A percentile compares a stretch with the other conserved stretches of the same genome.
Conservation (phyloP, 1,284 basidiomycete genomes). For the Rhodotorula sp. region DNA sequence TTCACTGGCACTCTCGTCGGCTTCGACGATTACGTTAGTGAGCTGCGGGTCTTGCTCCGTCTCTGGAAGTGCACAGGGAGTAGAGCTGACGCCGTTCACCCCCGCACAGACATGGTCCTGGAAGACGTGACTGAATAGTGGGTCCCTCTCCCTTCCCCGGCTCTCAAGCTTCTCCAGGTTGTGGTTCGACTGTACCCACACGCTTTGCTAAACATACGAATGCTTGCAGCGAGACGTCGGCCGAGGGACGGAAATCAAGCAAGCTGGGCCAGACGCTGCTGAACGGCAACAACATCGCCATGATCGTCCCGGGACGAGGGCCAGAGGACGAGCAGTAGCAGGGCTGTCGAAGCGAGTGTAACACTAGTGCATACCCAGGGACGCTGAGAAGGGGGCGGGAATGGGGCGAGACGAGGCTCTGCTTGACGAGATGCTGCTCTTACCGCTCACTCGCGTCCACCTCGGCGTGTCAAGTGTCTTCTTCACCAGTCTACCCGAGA, state of each 20-base stretch:
- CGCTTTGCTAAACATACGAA: neutral
- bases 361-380: no score
- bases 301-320: conserved; percentile 60
- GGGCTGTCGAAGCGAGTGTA: no score
- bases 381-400: no score
- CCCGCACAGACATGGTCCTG: conserved; percentile 87
- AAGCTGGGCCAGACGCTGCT: conserved; percentile 84
- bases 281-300: conserved; percentile 97
- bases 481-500: no score
- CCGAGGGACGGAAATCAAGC: conserved; percentile 73
- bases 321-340: conserved; percentile 22
- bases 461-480: no score
- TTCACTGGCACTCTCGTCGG: conserved; percentile 94
- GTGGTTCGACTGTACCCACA: neutral
- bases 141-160: neutral
- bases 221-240: conserved; percentile 70
- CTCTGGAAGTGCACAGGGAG: no score
- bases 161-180: neutral
- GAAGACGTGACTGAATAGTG: conserved; percentile 97
- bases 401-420: no score
- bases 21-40: conserved; percentile 99
- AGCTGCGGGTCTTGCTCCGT: conserved; percentile 54
- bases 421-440: no score
- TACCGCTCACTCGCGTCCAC: no score
- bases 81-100: neutral